Base-by-base conservation (phyloP, 2,329 filamentous ascomycete genomes). In the Fusarium acutatum region DNA sequence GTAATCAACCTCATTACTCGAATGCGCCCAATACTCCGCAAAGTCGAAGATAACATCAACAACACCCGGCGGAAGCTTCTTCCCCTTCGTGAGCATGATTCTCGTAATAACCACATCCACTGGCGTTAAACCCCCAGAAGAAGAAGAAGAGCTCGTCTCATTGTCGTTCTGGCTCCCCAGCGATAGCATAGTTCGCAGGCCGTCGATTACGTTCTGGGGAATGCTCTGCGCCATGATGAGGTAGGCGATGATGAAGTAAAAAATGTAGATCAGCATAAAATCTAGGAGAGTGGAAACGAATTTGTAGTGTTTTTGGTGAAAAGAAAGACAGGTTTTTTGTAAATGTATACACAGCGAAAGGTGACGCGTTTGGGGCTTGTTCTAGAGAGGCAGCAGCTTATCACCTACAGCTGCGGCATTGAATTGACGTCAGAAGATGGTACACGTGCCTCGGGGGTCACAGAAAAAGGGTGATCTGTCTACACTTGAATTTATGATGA, bases 1-100 rank as follows among this genome's bases (percentile, higher is more conserved):
- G 46, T 72, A 81, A 24, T 83, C 71, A 18, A 83, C 71, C 34
- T 78, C 77, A 28, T 80, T 83, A 57, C 75, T 79, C 5, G 86
- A 85, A 72, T 87, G 86, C 20, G 86, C 86, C 90, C 90, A 92
- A 79, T 91, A 92, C 79, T 91, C 89, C 61, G 89, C 90, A 34
- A 83, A 78, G 75, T 92, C 89, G 60, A 91, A 79, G 50, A 92
- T 85, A 50, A 80, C 78, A 74, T 91, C 86, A 41, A 90, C 81
- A 0, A 92, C 67, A 67, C 91, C 90, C 4, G 83, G 78, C 1
- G 90, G 90, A 4, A 92, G 80, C 6, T 78, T 78, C 12, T 81
- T 79, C 17, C 79, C 81, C 59, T 83, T 82, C 32, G 75, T 76
- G n/a, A 92, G 77, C 78, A 88, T 83, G 18, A 82, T 75, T 60